Conservation (phyloP, 768 basidiomycete species). For the Boletales sp. region DNA sequence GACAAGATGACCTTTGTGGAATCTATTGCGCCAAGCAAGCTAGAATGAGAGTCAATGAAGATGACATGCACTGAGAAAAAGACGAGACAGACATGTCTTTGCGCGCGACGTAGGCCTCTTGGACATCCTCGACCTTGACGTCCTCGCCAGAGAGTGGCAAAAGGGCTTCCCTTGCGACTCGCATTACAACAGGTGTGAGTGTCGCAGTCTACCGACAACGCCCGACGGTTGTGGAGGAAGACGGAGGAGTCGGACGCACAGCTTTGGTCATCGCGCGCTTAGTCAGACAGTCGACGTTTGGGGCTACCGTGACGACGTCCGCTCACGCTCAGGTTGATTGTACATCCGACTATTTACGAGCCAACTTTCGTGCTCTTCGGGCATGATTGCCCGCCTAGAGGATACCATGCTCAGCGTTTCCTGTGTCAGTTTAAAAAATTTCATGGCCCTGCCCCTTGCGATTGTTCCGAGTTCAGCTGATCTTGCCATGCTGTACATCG, state of each 20-base stretch:
- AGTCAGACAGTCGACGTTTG: slow-evolving; percentile 10
- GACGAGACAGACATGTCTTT: slow-evolving; percentile 63
- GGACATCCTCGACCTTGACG: slow-evolving; percentile 65
- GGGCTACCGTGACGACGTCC: neutral
- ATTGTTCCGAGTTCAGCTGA: neutral
- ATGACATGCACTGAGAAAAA: neutral
- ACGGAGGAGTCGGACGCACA: neutral
- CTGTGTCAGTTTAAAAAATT: too few relatives aligned
- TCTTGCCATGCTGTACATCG: neutral
- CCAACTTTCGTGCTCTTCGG: neutral
- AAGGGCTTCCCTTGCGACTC: slow-evolving; percentile 7
- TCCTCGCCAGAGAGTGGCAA: slow-evolving; percentile 19
- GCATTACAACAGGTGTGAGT: slow-evolving; percentile 10
- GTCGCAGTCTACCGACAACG: slow-evolving; percentile 5
- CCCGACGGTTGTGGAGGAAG: neutral
- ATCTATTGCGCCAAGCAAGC: slow-evolving; percentile 71
- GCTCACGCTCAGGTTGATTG: too few relatives aligned
- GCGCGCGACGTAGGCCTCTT: slow-evolving; percentile 71
- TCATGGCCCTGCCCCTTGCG: too few relatives aligned
- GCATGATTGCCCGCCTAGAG: too few relatives aligned
- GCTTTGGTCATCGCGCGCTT: slow-evolving; percentile 12
- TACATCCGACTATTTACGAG: neutral
- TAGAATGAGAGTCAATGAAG: slow-evolving; percentile 1
- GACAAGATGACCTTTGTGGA: slow-evolving; percentile 63
- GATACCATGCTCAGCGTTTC: too few relatives aligned